Evolutionary conservation across 768 basidiomycete genomes (phyloP).

Genomic region (Rhodotorula babjevae): DNA sequence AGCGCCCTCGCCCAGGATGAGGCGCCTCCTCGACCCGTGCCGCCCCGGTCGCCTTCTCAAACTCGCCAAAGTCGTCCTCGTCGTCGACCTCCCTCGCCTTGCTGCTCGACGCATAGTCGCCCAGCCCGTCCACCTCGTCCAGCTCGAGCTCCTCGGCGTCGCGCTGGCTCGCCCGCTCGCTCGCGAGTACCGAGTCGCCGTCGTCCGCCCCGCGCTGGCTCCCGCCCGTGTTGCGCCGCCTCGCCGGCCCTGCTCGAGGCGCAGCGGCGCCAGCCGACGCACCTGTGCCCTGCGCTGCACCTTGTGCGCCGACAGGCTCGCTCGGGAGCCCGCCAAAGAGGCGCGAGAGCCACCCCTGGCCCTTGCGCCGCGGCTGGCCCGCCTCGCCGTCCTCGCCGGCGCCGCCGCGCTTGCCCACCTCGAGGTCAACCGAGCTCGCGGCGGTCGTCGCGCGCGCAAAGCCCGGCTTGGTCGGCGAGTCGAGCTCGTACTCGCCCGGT

Average conservation of each 20-base stretch:
- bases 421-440: not conserved
- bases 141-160: slow-evolving; percentile 27
- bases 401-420: not conserved
- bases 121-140: slow-evolving; percentile 36
- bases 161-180: slow-evolving; percentile 2
- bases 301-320: not conserved
- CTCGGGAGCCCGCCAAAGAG: slow-evolving; percentile 22
- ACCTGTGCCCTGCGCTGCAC: slow-evolving; percentile 18
- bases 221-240: slow-evolving; percentile 9
- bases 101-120: not conserved
- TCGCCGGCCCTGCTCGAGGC: not conserved
- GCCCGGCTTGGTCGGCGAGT: slow-evolving; percentile 46
- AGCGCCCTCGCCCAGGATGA: not conserved
- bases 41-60: slow-evolving; percentile 18
- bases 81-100: not conserved
- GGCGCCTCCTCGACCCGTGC: not conserved
- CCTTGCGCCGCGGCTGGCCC: slow-evolving; percentile 4
- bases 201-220: slow-evolving; percentile 29
- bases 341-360: slow-evolving; percentile 13
- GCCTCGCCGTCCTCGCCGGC: not conserved
- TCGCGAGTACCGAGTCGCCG: slow-evolving; percentile 48
- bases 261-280: slow-evolving; percentile 24
- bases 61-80: slow-evolving; percentile 35
- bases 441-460: slow-evolving; percentile 31
- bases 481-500: not conserved